phyloP scores from a whole-genome alignment of 805 yeast species.

The Starmera amethionina region DNA sequence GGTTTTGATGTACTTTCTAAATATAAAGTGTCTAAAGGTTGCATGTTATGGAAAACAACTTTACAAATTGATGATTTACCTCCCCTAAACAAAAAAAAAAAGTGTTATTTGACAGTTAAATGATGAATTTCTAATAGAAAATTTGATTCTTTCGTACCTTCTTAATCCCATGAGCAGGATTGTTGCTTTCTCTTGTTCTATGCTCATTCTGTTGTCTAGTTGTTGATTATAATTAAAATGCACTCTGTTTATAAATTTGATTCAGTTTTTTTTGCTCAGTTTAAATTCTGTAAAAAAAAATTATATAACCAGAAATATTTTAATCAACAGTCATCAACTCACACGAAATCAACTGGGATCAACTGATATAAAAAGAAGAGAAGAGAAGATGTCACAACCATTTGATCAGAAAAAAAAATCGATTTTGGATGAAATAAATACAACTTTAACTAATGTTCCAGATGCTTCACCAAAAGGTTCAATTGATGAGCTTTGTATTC shows the following conservation, averaged over 20 bases:
- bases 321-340: too few species aligned
- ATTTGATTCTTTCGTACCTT: too few species aligned
- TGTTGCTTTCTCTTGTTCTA: constrained; percentile 59
- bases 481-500: constrained; percentile 65
- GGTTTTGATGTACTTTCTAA: constrained; percentile 87
- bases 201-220: constrained; percentile 17
- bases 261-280: background rate
- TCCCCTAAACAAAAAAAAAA: constrained; percentile 25
- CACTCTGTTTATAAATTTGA: background rate
- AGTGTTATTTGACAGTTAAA: constrained; percentile 1
- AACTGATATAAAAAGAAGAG: too few species aligned
- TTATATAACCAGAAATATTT: background rate
- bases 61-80: constrained; percentile 95
- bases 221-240: background rate
- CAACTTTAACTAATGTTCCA: constrained; percentile 31
- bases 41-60: constrained; percentile 94
- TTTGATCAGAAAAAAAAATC: constrained; percentile 58
- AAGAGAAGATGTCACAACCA: constrained; percentile 25
- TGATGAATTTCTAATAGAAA: too few species aligned
- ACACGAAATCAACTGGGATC: too few species aligned
- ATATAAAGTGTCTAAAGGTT: constrained; percentile 86
- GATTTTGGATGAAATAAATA: constrained; percentile 42
- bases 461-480: constrained; percentile 86
- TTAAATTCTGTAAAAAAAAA: background rate
- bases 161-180: constrained; percentile 83